These are phyloP conservation scores for Asterophora lycoperdoides DNA, from an alignment of 768 basidiomycete genomes.

Conservation along the genomic window DNA sequence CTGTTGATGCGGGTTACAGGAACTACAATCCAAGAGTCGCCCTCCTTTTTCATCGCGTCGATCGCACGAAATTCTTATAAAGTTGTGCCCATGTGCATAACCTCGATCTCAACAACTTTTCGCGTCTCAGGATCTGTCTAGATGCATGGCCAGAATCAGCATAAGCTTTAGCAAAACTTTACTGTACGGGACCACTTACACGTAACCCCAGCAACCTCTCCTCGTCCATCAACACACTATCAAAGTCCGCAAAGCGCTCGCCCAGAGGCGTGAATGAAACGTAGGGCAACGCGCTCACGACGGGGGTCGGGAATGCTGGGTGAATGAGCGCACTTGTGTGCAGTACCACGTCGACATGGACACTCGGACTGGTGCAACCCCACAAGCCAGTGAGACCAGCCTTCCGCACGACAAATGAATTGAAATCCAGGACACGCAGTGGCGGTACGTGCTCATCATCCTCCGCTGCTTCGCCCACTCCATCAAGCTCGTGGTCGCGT, in stretches of 20 bases:
- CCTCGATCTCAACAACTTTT: neutral
- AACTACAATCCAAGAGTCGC: too few species aligned
- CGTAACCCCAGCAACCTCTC: conserved; percentile 33
- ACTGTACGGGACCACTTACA: conserved; percentile 19
- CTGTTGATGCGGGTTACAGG: too few species aligned
- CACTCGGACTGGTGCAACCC: neutral
- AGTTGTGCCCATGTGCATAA: conserved; percentile 12
- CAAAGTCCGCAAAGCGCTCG: conserved; percentile 12
- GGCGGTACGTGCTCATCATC: neutral
- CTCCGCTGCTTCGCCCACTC: too few species aligned
- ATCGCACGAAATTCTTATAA: too few species aligned
- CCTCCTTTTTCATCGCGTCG: too few species aligned
- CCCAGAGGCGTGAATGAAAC: conserved; percentile 7
- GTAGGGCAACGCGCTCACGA: conserved; percentile 27
- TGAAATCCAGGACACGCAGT: conserved; percentile 10
- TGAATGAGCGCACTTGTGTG: neutral
- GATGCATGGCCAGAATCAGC: neutral
- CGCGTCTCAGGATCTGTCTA: neutral
- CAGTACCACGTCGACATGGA: neutral
- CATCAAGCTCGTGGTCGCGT: neutral
- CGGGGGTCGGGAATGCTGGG: conserved; percentile 19
- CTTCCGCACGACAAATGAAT: neutral
- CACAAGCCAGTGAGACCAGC: neutral
- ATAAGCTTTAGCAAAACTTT: too few species aligned
- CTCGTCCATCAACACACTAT: conserved; percentile 37